A percentile compares a stretch with the other conserved stretches of the same genome.
These are phyloP conservation scores for Bisporella sp. DNA, from an alignment of 2,329 filamentous ascomycete genomes.

Conservation along the genomic window DNA sequence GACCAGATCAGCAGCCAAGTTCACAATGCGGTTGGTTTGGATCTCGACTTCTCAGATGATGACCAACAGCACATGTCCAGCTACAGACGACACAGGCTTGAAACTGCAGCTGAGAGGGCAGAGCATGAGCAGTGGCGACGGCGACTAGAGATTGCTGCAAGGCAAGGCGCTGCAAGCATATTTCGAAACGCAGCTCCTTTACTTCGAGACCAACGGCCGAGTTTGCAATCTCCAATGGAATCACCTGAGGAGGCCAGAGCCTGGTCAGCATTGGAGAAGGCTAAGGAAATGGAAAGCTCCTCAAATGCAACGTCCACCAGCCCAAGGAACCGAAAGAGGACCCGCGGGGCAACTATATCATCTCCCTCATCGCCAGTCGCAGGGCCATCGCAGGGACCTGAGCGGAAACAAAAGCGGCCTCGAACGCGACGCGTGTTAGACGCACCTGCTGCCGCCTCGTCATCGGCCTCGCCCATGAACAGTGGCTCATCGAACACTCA, in stretches of 20 bases:
- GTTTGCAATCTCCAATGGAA: constrained; percentile 52
- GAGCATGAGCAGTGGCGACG: constrained; percentile 72
- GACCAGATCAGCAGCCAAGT: constrained; percentile 54
- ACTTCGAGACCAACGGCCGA: constrained; percentile 39
- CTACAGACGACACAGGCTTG: constrained; percentile 47
- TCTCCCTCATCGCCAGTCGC: constrained; percentile 48
- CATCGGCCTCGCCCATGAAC: constrained; percentile 23
- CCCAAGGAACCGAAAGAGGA: constrained; percentile 63
- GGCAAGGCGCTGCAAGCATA: constrained; percentile 45
- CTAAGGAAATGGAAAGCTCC: constrained; percentile 56
- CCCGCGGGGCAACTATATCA: constrained; percentile 64
- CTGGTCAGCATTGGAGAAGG: constrained; percentile 87
- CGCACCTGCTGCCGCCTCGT: constrained; percentile 37
- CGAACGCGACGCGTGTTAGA: constrained; percentile 64
- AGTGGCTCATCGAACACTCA: constrained; percentile 17
- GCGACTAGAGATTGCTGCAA: constrained; percentile 72
- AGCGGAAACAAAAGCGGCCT: constrained; percentile 81
- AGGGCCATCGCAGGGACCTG: constrained; percentile 53
- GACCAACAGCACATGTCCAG: constrained; percentile 43
- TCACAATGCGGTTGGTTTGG: constrained; percentile 63
- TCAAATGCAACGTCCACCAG: constrained; percentile 17
- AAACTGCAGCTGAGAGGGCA: constrained; percentile 43
- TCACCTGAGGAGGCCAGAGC: constrained; percentile 68
- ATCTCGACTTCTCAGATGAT: constrained; percentile 79
- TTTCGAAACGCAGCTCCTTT: constrained; percentile 64